Base-by-base conservation (phyloP, 225 moss, liverwort and hornwort species). In the Takakia lepidozioides region DNA sequence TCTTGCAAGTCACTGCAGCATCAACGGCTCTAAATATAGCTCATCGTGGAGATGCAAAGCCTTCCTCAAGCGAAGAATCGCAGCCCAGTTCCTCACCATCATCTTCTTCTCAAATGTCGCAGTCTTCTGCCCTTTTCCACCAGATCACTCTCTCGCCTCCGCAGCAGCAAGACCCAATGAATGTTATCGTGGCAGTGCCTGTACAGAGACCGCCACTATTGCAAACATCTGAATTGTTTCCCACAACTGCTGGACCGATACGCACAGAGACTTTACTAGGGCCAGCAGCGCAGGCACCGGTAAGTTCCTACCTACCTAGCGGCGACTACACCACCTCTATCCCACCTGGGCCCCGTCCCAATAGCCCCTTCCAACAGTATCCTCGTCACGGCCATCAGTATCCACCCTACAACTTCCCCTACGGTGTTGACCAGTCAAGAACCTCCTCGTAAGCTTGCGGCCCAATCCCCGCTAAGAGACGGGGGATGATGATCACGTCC, bases 1-100 rank as follows among this genome's bases (percentile, higher is more conserved):
- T 92, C 0, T 45, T 85, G 65, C 69, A 22, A 10, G 73, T 88
- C 39, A 79, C 87, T 2, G 68, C 83, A 2, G 85, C 83, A 0
- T 82, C 85, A 0, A 58, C 88, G 0, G 76, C 47, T 0, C 15
- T 70, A 0, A 64, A 15, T 22, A 27, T 41, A 10, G 17, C 1
- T 1, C 49, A 0, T 56, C 73, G 3, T n/a, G n/a, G n/a, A n/a
- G 48, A 61, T 0, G 25, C 52, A 0, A 29, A 45, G 0, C 27
- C 43, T 1, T 38, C 20, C 2, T 17, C 29, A 1, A 58, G 47
- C 0, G 61, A 52, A 0, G 22, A 73, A 0, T 26, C 23, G 1
- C 35, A 41, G 2, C 55, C 28, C 7, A 34, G 32, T 24, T 55
- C 55, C 0, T 18, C 48, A 0, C 18, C 66, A 4, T 57, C n/a